These are phyloP conservation scores for Cyclotella sp. DNA, from an alignment of 108 stramenopile genomes.

Conservation along the genomic window DNA sequence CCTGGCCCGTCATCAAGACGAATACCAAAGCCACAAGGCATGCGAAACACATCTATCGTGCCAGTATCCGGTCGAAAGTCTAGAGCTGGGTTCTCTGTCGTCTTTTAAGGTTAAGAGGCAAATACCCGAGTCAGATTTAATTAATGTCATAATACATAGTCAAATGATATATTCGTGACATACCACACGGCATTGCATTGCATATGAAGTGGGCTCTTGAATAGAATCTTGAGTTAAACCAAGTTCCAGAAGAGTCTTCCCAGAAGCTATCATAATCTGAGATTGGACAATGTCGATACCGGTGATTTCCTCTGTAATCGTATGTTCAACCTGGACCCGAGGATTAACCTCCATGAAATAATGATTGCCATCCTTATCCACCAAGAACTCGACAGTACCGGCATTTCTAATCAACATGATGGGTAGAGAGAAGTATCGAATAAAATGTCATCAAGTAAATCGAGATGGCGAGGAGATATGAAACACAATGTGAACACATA, in stretches of 20 bases:
- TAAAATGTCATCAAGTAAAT: neutral
- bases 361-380: constrained; percentile 88
- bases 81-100: constrained; percentile 91
- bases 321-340: constrained; percentile 74
- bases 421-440: neutral
- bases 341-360: constrained; percentile 98
- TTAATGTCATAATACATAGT: neutral
- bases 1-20: constrained; percentile 91
- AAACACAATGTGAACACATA: neutral
- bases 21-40: constrained; percentile 95
- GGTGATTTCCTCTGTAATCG: constrained; percentile 92
- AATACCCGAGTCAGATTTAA: neutral
- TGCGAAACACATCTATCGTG: constrained; percentile 88
- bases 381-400: constrained; percentile 97
- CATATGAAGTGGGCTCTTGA: constrained; percentile 71
- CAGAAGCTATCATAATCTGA: constrained; percentile 92
- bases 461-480: neutral
- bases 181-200: constrained; percentile 94
- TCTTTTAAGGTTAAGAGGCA: constrained; percentile 20
- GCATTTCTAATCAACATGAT: constrained; percentile 62
- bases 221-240: constrained; percentile 77
- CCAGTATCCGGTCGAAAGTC: constrained; percentile 96
- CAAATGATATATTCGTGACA: neutral
- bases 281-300: constrained; percentile 93
- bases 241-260: constrained; percentile 82